phyloP scores from a whole-genome alignment of 768 basidiomycete genomes.

The Pleurotus pulmonarius region DNA sequence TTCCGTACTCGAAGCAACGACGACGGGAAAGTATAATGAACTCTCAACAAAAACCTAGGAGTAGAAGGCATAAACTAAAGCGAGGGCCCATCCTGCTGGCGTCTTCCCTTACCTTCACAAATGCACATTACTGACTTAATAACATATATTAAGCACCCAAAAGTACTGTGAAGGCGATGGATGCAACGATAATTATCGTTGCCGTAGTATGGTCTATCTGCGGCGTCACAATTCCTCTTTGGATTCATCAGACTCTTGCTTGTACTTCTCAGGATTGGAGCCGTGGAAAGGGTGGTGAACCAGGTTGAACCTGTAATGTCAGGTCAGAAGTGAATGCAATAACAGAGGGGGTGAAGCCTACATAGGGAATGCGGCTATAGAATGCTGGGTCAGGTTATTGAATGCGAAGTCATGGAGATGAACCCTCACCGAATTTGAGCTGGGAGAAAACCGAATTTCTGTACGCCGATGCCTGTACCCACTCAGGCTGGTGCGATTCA shows the following conservation, averaged over 20 bases:
- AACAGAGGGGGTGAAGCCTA: slow-evolving; percentile 26
- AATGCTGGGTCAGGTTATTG: slow-evolving; percentile 11
- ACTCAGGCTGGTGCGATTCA: slow-evolving; percentile 72
- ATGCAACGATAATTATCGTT: too few relatives aligned
- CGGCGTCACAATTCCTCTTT: slow-evolving; percentile 14
- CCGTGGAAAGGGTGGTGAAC: slow-evolving; percentile 90
- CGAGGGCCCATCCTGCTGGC: too few relatives aligned
- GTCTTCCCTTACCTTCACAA: too few relatives aligned
- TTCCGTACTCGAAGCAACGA: too few relatives aligned
- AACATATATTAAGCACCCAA: too few relatives aligned
- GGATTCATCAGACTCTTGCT: slow-evolving; percentile 25
- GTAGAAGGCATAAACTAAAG: too few relatives aligned
- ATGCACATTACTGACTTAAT: too few relatives aligned
- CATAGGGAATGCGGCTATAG: slow-evolving; percentile 72
- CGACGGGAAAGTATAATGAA: too few relatives aligned
- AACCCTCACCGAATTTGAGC: slow-evolving; percentile 80
- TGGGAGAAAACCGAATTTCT: slow-evolving; percentile 92
- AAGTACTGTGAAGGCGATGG: too few relatives aligned
- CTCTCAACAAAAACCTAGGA: too few relatives aligned
- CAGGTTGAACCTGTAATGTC: slow-evolving; percentile 80
- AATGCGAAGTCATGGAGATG: slow-evolving; percentile 4
- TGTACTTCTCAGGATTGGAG: slow-evolving; percentile 79
- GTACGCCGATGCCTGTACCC: slow-evolving; percentile 84
- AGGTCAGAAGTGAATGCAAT: slow-evolving; percentile 1
- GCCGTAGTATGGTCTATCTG: too few relatives aligned